phyloP scores from a whole-genome alignment of 169 alveolate species.

The Cryptosporidium sp. region DNA sequence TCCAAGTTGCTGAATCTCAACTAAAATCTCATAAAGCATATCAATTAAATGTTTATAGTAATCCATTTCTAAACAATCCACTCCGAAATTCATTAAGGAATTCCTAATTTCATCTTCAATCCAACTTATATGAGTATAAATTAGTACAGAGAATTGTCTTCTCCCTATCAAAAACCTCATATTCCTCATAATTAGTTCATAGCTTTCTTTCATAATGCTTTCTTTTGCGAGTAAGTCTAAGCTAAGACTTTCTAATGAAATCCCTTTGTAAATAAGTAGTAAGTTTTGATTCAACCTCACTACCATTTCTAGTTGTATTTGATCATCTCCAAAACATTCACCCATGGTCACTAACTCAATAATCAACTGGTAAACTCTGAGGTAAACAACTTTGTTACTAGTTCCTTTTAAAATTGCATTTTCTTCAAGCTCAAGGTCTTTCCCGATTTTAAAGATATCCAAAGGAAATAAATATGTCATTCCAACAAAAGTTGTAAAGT shows the following conservation, averaged over 20 bases:
- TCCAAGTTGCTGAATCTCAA: neutral
- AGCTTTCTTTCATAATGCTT: neutral
- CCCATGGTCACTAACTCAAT: neutral
- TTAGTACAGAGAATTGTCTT: neutral
- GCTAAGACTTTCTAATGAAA: neutral
- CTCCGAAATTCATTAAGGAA: neutral
- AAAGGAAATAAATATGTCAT: neutral
- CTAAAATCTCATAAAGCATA: neutral
- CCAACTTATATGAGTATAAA: constrained; percentile 25
- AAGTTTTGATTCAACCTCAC: neutral
- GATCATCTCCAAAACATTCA: neutral
- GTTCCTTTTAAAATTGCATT: neutral
- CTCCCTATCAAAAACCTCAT: neutral
- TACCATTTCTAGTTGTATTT: neutral
- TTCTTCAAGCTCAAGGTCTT: neutral
- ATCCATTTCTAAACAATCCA: neutral
- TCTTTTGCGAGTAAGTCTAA: neutral
- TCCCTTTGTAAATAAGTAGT: neutral
- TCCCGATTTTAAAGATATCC: neutral
- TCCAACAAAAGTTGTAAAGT: neutral
- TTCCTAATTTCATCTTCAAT: constrained; percentile 34
- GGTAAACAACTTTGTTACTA: neutral
- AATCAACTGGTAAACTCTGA: constrained; percentile 4
- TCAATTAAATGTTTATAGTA: neutral
- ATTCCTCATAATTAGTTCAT: neutral